Evolutionary conservation across 108 stramenopile species (phyloP), one percentile per base, ranked within the genome.

Genomic region (Nannochloropsis gaditana): DNA sequence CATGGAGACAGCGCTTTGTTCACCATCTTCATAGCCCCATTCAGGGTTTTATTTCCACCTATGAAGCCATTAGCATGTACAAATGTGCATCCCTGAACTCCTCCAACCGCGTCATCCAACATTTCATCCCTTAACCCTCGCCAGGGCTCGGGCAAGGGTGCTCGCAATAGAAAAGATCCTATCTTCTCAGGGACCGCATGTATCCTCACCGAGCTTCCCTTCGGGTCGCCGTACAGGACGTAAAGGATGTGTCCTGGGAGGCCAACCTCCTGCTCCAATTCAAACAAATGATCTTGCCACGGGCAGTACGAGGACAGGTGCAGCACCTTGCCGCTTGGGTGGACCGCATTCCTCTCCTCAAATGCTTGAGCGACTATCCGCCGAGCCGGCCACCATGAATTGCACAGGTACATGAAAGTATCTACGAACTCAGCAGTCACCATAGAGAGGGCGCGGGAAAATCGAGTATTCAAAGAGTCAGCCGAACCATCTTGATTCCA

Each of bases 11-110:
- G 82, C 41, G 95, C 93, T 45, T 86, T 90, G 83, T 86, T 80
- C 2, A 97, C 99, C 97, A 99, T 97, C 84, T 93, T 87, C 84
- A 96, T 82, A 11, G 95, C 99, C 43, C 97, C 99, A 84, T 96
- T 96, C 84, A 92, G 94, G 79, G 91, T 96, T 59, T 92, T 90
- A 87, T 97, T 95, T 41, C 97, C 99, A 5, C 99, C 99, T 85
- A 99, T 99, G 87, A 99, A 99, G 42, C 99, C 99, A 81, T 94
- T 93, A 17, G 96, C 96, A 90, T 99, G 99, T 47, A 94, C 93
- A 89, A 99, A 99, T 3, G 92, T 93, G 89, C 93, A 89, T 44
- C 96, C 97, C 79, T 92, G 92, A 83, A 98, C 96, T 4, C 97
- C 97, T 2, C 96, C 95, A 11, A 93, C 86, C 10, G 91, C 80